Evolutionary conservation across 2,329 filamentous ascomycete species (phyloP).

Genomic region (Penicillium sp.): DNA sequence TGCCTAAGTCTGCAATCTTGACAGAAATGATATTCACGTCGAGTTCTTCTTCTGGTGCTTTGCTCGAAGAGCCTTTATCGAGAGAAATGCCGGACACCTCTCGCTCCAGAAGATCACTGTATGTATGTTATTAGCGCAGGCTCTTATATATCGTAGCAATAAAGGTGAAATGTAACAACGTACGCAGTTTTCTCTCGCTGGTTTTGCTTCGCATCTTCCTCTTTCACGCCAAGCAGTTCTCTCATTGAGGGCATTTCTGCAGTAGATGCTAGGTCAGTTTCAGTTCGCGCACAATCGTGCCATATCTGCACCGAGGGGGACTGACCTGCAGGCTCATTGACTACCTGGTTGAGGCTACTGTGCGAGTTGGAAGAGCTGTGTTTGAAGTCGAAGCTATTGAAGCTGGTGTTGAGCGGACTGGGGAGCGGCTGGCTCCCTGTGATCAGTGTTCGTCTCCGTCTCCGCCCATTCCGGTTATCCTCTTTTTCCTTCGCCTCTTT

Average conservation of each 20-base stretch:
- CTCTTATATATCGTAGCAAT: background rate
- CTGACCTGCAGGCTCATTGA: conserved; percentile 69
- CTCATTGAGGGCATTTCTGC: conserved; percentile 56
- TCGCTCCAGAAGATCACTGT: conserved; percentile 80
- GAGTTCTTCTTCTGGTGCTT: conserved; percentile 27
- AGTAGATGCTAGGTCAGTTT: conserved; percentile 40
- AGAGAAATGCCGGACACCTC: conserved; percentile 94
- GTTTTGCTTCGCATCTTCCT: conserved; percentile 66
- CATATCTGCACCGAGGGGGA: conserved; percentile 30
- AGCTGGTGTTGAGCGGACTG: conserved; percentile 88
- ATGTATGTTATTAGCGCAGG: conserved; percentile 10
- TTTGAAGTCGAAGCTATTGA: conserved; percentile 69
- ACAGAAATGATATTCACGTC: conserved; percentile 81
- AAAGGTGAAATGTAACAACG: conserved; percentile 35
- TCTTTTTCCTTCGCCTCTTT: conserved; percentile 82
- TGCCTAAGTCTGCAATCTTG: conserved; percentile 97
- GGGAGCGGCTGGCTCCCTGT: conserved; percentile 95
- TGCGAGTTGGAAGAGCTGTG: conserved; percentile 63
- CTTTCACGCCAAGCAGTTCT: conserved; percentile 50
- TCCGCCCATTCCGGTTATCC: conserved; percentile 85
- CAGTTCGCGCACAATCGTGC: conserved; percentile 24
- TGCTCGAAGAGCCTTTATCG: conserved; percentile 61
- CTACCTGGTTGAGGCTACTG: conserved; percentile 77
- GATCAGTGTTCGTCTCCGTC: conserved; percentile 87
- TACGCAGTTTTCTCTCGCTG: conserved; percentile 93